Base-by-base conservation (phyloP, 306 rosid genomes). In the Hippophae rhamnoides region DNA sequence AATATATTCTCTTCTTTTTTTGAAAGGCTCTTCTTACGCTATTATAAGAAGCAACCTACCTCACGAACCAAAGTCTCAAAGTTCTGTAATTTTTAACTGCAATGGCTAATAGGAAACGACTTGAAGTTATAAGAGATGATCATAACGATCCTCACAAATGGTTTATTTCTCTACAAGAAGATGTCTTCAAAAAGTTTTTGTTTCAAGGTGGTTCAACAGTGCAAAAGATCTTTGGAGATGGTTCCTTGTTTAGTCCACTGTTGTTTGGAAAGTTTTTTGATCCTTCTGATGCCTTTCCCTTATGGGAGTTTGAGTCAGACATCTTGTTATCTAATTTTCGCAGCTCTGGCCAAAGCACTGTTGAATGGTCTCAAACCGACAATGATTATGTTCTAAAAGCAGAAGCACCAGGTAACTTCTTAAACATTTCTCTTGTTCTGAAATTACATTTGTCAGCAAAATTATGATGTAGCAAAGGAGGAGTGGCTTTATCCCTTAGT, bases 231-330 rank as follows among this genome's bases (percentile, higher is more conserved):
- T 87, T 92, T 76, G 87, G 84, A 40, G 93, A 79, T 66, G 95
- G 88, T 23, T 92, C 96, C 41, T 78, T 92, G 57, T 87, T 92
- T 73, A 85, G 98, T 71, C 98, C 98, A 45, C 66, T 83, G 77
- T 71, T 92, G 85, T 92, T 87, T 54, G 96, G 96, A 26, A 92
- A 87, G 60, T 87, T 81, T 75, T 92, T 92, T 63, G 96, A 92
- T 72, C 98, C 98, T 63, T 89, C 95, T 49, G 98, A 92, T 70
- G 96, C 98, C 18, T 92, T 92, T 67, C 98, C 98, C 25, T 81
- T 92, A 0, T 87, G 96, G 98, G 98, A 92, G 50, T 81, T 92
- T 72, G 96, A 92, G 65, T 81, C 95, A 2, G 93, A 92, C 54
- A 49, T 73, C 40, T 73, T 92, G 74, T 68, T 92, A 69, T 76